These are phyloP conservation scores for Russula abietina DNA, from an alignment of 768 basidiomycete species.

Conservation along the genomic window DNA sequence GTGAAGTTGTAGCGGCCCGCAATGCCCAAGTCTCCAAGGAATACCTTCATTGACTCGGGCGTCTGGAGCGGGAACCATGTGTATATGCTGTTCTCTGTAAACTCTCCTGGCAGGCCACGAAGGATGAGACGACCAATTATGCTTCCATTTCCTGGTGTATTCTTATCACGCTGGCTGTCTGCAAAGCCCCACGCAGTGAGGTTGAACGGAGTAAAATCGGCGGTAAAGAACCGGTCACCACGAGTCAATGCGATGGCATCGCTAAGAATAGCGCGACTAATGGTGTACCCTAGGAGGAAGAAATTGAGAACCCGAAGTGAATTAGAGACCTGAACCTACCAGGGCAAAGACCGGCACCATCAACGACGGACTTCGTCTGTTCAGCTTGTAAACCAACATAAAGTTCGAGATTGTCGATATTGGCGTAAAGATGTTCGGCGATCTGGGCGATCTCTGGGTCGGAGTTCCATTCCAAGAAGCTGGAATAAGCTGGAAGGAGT, in stretches of 20 bases:
- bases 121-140: slow-evolving; percentile 68
- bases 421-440: slow-evolving; percentile 71
- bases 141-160: slow-evolving; percentile 69
- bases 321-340: slow-evolving; percentile 36
- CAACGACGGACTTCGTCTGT: slow-evolving; percentile 64
- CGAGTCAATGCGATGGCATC: slow-evolving; percentile 84
- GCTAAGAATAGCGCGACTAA: slow-evolving; percentile 77
- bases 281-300: slow-evolving; percentile 55
- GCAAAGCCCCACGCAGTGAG: slow-evolving; percentile 80
- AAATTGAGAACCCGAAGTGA: neutral
- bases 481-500: slow-evolving; percentile 47
- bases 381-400: slow-evolving; percentile 80
- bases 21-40: slow-evolving; percentile 52
- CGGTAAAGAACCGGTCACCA: slow-evolving; percentile 76
- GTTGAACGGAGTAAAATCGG: slow-evolving; percentile 77
- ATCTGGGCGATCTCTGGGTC: slow-evolving; percentile 58
- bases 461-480: slow-evolving; percentile 79
- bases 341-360: slow-evolving; percentile 81
- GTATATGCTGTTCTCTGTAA: slow-evolving; percentile 61
- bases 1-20: slow-evolving; percentile 49
- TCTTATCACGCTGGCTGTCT: slow-evolving; percentile 71
- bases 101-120: slow-evolving; percentile 67
- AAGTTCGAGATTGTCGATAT: slow-evolving; percentile 72
- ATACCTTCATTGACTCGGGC: slow-evolving; percentile 56
- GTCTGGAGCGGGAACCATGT: slow-evolving; percentile 90